Evolutionary conservation across 495 filamentous ascomycete genomes (phyloP), one percentile per base, ranked within the genome.

Genomic region (Polyplosphaeria fusca): DNA sequence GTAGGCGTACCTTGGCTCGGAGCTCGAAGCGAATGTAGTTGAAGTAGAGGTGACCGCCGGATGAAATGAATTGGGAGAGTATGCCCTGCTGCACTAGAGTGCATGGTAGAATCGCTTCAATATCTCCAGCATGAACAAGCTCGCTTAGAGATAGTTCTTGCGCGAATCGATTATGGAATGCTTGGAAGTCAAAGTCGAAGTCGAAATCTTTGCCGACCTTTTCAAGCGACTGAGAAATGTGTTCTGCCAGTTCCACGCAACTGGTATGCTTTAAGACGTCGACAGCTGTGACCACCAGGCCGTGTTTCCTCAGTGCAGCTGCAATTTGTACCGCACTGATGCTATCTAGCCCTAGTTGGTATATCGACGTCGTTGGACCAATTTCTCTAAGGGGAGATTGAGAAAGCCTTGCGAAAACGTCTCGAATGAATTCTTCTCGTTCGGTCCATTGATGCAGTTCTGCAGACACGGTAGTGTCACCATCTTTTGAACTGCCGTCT

Each of bases 191-290:
- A 70, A 60, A 57, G 11, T 7, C 9, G 9, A 20, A 42, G 5
- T 7, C n/a, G 30, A 20, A 5, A 5, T 12, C 9, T 5, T 13
- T 42, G 9, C 9, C 7, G 9, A 20, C 20, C 5, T 18, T 42
- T 13, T 12, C 5, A 19, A 5, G 9, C 9, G 9, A 5, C 14
- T 7, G 7, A 18, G 9, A 5, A 22, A 78, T 68, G 40, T 55
- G 56, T 5, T 58, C 40, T 16, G 71, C 74, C 43, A 85, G 68
- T n/a, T 71, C 67, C 2, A 67, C 51, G 52, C 79, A 79, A 0
- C 74, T 84, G 1, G 76, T 76, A 49, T 79, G 72, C 64, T 86
- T 79, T 11, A 95, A 76, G 26, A 95, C 80, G 61, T 93, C 86
- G 23, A 79, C 76, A 0, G 84, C 82, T 3, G 77, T 72, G 11